Conservation (phyloP, 2,329 filamentous ascomycete species). For the Fusarium longipes region DNA sequence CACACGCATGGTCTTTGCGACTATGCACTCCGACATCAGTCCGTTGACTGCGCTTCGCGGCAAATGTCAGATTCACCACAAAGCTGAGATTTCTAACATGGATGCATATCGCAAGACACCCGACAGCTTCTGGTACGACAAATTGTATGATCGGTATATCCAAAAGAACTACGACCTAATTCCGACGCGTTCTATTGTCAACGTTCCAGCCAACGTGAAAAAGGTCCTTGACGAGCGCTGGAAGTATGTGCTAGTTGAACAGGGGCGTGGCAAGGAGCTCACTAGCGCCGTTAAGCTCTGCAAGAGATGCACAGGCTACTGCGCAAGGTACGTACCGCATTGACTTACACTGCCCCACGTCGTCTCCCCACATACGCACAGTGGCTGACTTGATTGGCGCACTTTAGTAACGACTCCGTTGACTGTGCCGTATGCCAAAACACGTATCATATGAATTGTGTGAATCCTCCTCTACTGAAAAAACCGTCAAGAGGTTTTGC, state of each 20-base stretch:
- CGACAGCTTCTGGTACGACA: constrained; percentile 96
- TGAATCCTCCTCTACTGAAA: constrained; percentile 89
- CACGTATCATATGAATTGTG: constrained; percentile 99
- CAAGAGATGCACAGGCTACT: constrained; percentile 91
- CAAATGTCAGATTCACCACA: constrained; percentile 91
- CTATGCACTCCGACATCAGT: constrained; percentile 98
- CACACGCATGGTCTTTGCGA: constrained; percentile 90
- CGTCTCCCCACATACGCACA: constrained; percentile 32
- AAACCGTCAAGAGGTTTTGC: constrained; percentile 98
- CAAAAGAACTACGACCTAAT: constrained; percentile 98
- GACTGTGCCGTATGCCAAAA: constrained; percentile 95
- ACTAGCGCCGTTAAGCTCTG: constrained; percentile 96
- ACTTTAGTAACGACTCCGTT: constrained; percentile 84
- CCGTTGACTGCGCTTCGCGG: constrained; percentile 92
- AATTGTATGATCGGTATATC: constrained; percentile 97
- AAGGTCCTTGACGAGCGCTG: constrained; percentile 95
- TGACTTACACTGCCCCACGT: constrained; percentile 33
- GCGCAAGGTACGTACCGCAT: constrained; percentile 76
- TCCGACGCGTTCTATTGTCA: constrained; percentile 90
- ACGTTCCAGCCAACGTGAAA: constrained; percentile 94
- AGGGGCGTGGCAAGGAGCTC: constrained; percentile 91
- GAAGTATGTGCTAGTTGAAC: constrained; percentile 95
- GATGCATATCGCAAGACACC: constrained; percentile 86
- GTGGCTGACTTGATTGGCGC: constrained; percentile 41
- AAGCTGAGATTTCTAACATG: constrained; percentile 83